Conservation (phyloP, 306 rosid species). For the Gastrolobium bilobum region DNA sequence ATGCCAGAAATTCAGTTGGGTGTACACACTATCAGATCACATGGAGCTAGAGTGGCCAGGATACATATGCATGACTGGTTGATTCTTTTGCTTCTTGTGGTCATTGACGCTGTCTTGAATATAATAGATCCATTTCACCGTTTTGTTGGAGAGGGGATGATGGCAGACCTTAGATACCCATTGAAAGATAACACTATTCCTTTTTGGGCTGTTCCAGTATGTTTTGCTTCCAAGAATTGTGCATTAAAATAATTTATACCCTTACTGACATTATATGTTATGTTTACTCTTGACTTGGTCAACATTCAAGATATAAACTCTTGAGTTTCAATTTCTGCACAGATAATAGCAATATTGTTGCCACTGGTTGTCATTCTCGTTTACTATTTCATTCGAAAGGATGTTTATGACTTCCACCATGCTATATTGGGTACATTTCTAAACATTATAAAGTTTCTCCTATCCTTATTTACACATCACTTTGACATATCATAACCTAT, state of each 20-base stretch:
- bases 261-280: constrained; percentile 27
- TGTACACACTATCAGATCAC: constrained; percentile 80
- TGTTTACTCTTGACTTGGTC: constrained; percentile 26
- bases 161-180: constrained; percentile 85
- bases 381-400: constrained; percentile 78
- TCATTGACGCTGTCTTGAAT: constrained; percentile 68
- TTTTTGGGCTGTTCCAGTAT: constrained; percentile 91
- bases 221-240: constrained; percentile 42
- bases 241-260: neutral
- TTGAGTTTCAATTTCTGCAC: constrained; percentile 45
- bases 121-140: constrained; percentile 88
- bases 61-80: constrained; percentile 89
- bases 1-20: constrained; percentile 88
- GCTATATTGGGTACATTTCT: constrained; percentile 76
- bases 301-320: constrained; percentile 39
- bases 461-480: constrained; percentile 23
- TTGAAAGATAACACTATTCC: constrained; percentile 83
- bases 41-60: constrained; percentile 75
- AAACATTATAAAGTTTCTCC: constrained; percentile 21
- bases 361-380: constrained; percentile 65
- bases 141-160: constrained; percentile 89
- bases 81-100: constrained; percentile 75
- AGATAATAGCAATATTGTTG: constrained; percentile 77
- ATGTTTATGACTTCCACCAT: constrained; percentile 92
- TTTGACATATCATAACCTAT: constrained; percentile 22